Conservation (phyloP, 352 stramenopile species). For the Phytophthora idaei region DNA sequence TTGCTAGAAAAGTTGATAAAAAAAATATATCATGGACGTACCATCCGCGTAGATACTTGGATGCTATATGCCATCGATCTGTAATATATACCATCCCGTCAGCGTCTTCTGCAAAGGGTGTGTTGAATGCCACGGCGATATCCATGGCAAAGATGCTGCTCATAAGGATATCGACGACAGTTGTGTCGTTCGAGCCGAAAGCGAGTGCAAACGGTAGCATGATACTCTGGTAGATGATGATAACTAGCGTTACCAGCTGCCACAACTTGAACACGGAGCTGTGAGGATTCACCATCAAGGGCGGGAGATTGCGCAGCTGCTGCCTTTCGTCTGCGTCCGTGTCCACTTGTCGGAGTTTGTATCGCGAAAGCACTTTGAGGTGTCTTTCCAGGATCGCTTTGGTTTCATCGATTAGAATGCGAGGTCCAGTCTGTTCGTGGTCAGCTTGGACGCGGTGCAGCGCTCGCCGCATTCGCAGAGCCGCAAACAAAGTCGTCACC, state of each 20-base stretch:
- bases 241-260: conserved; percentile 70
- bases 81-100: conserved; percentile 68
- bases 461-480: conserved; percentile 55
- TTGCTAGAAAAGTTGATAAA: neutral
- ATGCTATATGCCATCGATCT: conserved; percentile 59
- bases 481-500: conserved; percentile 67
- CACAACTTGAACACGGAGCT: conserved; percentile 74
- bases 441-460: conserved; percentile 45
- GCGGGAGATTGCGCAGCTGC: conserved; percentile 46
- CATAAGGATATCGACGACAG: conserved; percentile 56
- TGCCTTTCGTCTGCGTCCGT: conserved; percentile 42
- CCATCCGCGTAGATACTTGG: conserved; percentile 66
- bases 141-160: conserved; percentile 74
- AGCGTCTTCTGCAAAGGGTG: conserved; percentile 45
- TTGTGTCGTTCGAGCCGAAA: conserved; percentile 61
- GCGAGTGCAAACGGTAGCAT: conserved; percentile 69
- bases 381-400: conserved; percentile 69
- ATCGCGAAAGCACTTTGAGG: conserved; percentile 73
- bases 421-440: conserved; percentile 15
- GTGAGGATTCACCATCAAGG: conserved; percentile 73
- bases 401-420: conserved; percentile 40
- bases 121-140: conserved; percentile 82
- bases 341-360: conserved; percentile 75
- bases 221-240: conserved; percentile 86
- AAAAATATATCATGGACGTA: conserved; percentile 24